phyloP scores from a whole-genome alignment of 352 stramenopile species.

The Elongisporangium senticosum region DNA sequence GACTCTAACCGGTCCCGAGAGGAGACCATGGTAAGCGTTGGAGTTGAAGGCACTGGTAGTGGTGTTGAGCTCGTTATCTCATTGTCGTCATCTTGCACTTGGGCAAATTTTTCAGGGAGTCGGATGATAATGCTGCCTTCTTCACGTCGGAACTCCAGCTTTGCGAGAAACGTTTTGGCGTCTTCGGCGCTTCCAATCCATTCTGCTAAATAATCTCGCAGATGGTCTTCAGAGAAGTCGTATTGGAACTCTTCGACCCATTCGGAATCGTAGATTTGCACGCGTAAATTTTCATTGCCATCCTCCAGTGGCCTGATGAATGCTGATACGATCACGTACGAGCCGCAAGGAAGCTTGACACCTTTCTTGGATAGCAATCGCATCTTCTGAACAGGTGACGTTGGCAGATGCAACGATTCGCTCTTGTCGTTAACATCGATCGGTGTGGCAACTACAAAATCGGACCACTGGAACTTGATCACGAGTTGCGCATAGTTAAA shows the following conservation, averaged over 20 bases:
- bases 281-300: constrained; percentile 61
- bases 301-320: constrained; percentile 67
- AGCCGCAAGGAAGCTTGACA: constrained; percentile 43
- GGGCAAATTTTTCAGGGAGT: constrained; percentile 34
- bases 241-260: constrained; percentile 74
- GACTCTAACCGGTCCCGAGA: background rate
- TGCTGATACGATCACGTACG: constrained; percentile 61
- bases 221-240: constrained; percentile 61
- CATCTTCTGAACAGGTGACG: constrained; percentile 51
- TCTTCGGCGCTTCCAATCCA: constrained; percentile 32
- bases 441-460: constrained; percentile 60
- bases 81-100: background rate
- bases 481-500: constrained; percentile 63
- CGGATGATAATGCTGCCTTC: constrained; percentile 66
- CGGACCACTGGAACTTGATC: constrained; percentile 71
- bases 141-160: constrained; percentile 57
- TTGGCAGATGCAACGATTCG: constrained; percentile 9
- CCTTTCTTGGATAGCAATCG: constrained; percentile 52
- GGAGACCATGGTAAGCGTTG: background rate
- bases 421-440: constrained; percentile 16
- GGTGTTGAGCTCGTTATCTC: background rate
- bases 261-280: constrained; percentile 71
- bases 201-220: constrained; percentile 43
- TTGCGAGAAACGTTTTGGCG: constrained; percentile 32
- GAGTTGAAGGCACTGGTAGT: background rate